A percentile compares a stretch with the other conserved stretches of the same genome.
phyloP scores from a whole-genome alignment of 768 basidiomycete genomes.

The Lepiota venenata region DNA sequence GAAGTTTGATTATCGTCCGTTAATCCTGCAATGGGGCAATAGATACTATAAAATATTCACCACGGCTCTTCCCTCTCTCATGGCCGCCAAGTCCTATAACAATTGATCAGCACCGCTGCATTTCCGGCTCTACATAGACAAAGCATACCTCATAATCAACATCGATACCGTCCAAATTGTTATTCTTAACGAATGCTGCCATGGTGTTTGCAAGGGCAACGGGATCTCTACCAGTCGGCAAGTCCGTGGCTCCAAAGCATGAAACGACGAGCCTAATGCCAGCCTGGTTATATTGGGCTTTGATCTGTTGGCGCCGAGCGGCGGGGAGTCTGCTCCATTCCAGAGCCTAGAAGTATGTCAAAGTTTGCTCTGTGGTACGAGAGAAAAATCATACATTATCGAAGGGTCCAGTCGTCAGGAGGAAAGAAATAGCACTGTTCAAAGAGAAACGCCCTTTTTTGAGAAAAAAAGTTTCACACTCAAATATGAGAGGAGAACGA shows the following conservation, averaged over 20 bases:
- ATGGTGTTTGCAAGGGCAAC: slow-evolving; percentile 57
- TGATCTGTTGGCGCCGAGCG: slow-evolving; percentile 42
- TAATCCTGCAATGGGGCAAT: background rate
- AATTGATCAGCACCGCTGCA: background rate
- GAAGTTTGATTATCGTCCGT: background rate
- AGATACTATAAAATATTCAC: slow-evolving; percentile 16
- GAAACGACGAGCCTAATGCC: slow-evolving; percentile 61
- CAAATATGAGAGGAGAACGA: slow-evolving; percentile 16
- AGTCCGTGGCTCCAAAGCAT: slow-evolving; percentile 55
- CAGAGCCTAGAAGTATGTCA: slow-evolving; percentile 28
- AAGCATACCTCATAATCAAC: slow-evolving; percentile 53
- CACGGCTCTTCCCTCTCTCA: slow-evolving; percentile 54
- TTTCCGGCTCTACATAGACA: background rate
- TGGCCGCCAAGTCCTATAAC: slow-evolving; percentile 57
- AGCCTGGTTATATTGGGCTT: slow-evolving; percentile 51
- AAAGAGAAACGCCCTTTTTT: too few relatives aligned
- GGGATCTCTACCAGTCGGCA: slow-evolving; percentile 56
- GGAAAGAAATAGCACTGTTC: slow-evolving; percentile 47
- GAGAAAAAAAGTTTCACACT: background rate
- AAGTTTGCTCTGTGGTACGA: background rate
- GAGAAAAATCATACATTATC: slow-evolving; percentile 38
- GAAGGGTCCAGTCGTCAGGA: slow-evolving; percentile 49
- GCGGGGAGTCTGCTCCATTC: slow-evolving; percentile 50
- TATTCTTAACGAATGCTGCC: slow-evolving; percentile 62
- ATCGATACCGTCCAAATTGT: slow-evolving; percentile 64